A percentile compares a stretch with the other conserved stretches of the same genome.
phyloP scores from a whole-genome alignment of 495 filamentous ascomycete species.

The Barbatosphaeria neglecta region DNA sequence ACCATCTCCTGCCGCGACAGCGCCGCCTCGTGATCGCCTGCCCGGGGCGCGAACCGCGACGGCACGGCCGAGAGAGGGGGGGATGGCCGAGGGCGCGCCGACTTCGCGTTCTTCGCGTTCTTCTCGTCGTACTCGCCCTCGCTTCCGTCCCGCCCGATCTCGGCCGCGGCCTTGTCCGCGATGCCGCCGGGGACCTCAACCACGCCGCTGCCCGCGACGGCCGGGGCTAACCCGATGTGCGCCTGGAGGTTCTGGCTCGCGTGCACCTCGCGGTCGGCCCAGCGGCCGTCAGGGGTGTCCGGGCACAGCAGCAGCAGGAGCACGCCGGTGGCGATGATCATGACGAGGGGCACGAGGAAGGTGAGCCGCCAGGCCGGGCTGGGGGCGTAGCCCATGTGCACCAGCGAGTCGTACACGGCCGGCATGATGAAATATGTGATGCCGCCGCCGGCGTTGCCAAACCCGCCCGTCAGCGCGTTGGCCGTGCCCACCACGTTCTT shows the following conservation, averaged over 20 bases:
- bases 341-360: conserved; percentile 73
- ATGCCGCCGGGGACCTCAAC: conserved; percentile 45
- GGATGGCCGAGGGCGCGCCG: no score
- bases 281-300: conserved; percentile 79
- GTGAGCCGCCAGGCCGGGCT: conserved; percentile 74
- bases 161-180: conserved; percentile 36
- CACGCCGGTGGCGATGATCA: conserved; percentile 54
- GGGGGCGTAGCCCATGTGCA: conserved; percentile 43
- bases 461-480: conserved; percentile 75
- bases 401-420: conserved; percentile 75
- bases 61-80: no score
- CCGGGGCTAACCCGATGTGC: conserved; percentile 20
- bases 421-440: conserved; percentile 91
- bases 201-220: conserved; percentile 19
- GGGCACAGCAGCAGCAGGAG: conserved; percentile 61
- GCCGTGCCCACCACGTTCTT: conserved; percentile 89
- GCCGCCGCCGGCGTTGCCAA: conserved; percentile 85
- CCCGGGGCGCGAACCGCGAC: conserved; percentile 10
- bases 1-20: conserved; percentile 45
- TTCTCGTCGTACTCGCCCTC: conserved; percentile 17
- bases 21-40: conserved; percentile 37
- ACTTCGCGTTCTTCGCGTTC: no score
- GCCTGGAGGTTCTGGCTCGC: conserved; percentile 31
- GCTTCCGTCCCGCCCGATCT: conserved; percentile 16
- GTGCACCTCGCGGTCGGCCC: conserved; percentile 56